Base-by-base conservation (phyloP, 768 basidiomycete species). In the Termitomyces sp. region DNA sequence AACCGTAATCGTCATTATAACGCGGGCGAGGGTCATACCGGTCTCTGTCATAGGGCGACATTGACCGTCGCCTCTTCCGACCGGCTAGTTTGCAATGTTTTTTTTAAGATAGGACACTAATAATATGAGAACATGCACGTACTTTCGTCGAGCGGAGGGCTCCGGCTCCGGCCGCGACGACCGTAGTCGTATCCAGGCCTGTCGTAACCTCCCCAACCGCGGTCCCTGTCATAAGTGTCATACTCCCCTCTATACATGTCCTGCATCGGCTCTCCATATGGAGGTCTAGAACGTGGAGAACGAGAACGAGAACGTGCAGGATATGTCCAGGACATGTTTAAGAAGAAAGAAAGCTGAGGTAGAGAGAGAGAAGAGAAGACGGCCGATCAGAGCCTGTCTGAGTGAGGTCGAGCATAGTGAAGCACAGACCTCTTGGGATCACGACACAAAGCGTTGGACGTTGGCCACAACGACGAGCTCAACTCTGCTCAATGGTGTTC, bases 371-470 rank as follows among this genome's bases (percentile, higher is more conserved):
- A 76, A 74, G 72, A 68, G 71, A 79, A 75, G 77, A 81, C 70
- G 78, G 79, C 78, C 78, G 75, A 84, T 85, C 77, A 86, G 84
- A 83, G 84, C 77, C 83, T 81, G 80, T 78, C 75, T 78, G 81
- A 78, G 77, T 76, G 83, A 81, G 83, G 86, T 82, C 85, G 87
- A 84, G 87, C 89, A 91, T 90, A 83, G 85, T 82, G 84, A 85
- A 85, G 85, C 81, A 92, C 89, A 89, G 89, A 92, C 89, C 89
- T 92, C 88, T 87, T 84, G 79, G 77, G 77, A 80, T 79, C 79
- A 75, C 79, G 78, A 76, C 77, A 77, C 72, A 72, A 66, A 63
- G 73, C 72, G 74, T 60, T 71, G 69, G 67, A 69, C 72, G 75
- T 73, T 73, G 76, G 70, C 71, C 68, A 60, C 65, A 62, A 64